Evolutionary conservation across 495 filamentous ascomycete species (phyloP), one percentile per base, ranked within the genome.

Genomic region (Penicillium silybi): DNA sequence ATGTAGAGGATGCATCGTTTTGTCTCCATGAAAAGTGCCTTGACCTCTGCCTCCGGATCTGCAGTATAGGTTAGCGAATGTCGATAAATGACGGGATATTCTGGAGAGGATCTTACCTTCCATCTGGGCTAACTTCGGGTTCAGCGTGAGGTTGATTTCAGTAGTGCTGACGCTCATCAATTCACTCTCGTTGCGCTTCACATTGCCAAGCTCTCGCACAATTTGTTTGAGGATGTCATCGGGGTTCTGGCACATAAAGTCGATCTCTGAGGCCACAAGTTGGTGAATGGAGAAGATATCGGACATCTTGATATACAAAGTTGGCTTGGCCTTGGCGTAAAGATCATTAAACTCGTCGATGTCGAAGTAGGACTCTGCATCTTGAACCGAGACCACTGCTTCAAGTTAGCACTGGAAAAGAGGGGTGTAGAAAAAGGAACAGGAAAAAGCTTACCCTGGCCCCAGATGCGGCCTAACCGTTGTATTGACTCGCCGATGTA

Each of bases 341-440:
- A 97, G 81, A 62, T 99, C 93, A 58, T 97, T 96, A 79, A 92
- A 97, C 56, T 97, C 92, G 64, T 97, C 93, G 63, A 97, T 97
- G 64, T 97, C 95, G 65, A 96, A 98, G 18, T 92, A 90, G 41
- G 81, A 80, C 65, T 97, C 95, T 3, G 88, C 86, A 59, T 89
- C 85, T 41, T 87, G 86, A 17, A 97, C 85, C 11, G 84, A 82
- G 52, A 97, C 88, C 60, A 99, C 81, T 74, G 74, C 58, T 47
- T 64, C 58, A 22, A 43, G 62, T 72, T 60, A 70, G 68, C 29
- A 48, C 51, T 42, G 26, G 40, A 3, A 49, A 50, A 13, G 11
- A 32, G 10, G 10, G 38, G 18, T 2, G 6, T 17, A 18, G 22
- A 59, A 15, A 22, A 39, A 11, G 25, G 17, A 29, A 20, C 16